Evolutionary conservation across 208 protist genomes (phyloP), one percentile per base, ranked within the genome.

Genomic region (Leishmania amazonensis): DNA sequence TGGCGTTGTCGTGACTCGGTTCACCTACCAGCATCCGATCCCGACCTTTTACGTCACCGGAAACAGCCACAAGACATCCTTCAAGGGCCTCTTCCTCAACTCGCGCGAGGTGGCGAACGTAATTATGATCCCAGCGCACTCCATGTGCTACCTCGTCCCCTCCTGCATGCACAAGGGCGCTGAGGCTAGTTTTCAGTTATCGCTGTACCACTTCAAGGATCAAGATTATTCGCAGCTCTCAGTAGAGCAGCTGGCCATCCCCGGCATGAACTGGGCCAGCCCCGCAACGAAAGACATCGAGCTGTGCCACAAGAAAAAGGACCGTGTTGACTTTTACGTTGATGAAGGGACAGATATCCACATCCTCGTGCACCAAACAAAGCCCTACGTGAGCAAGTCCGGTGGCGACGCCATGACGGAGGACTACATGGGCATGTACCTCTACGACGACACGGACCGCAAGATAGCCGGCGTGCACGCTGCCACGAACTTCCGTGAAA

Each of bases 401-500:
- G 88, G 86, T 31, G 85, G 88, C 51, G 89, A 97, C 81, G 88
- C 91, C 38, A 97, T 94, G 91, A 89, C 89, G 21, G 88, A 95
- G 71, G 87, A 94, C 73, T 97, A 88, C 83, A 87, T 95, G 81
- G 93, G 93, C 65, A 90, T 95, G 86, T 97, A 97, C 87, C 86
- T 97, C 57, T 95, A 97, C 88, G 87, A 94, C 71, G 87, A 90
- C 67, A 84, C 83, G 15, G 88, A 95, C 72, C 68, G 86, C 19
- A 83, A 82, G 47, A 87, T 97, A n/a, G 78, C 79, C 62, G 91
- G 90, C 60, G 90, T 95, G 47, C 85, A 92, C 67, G 87, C 88
- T 7, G 93, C 93, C 7, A 97, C 91, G 28, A 97, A 97, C 83
- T 97, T 90, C 71, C 91, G 93, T n/a, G 93, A 97, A 65, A 94